phyloP scores from a whole-genome alignment of 257 asterid species.

The Ilex asprella region DNA sequence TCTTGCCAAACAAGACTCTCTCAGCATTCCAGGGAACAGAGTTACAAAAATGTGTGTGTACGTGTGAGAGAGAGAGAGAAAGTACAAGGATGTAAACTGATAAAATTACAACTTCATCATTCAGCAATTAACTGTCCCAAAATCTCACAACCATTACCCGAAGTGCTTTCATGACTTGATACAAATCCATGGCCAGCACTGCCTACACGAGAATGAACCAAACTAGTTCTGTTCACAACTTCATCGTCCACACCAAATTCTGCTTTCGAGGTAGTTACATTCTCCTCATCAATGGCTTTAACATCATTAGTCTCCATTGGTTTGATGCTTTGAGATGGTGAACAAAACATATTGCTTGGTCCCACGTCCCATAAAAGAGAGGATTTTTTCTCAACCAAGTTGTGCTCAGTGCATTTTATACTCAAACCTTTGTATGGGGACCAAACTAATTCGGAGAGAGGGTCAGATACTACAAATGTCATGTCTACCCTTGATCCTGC shows the following conservation, averaged over 20 bases:
- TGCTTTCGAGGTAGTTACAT: constrained; percentile 10
- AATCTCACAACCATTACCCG: constrained; percentile 12
- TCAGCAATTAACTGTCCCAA: background rate
- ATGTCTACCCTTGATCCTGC: constrained; percentile 36
- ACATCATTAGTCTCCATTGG: constrained; percentile 22
- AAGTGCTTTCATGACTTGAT: background rate
- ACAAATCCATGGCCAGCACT: constrained; percentile 5
- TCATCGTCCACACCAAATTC: constrained; percentile 10
- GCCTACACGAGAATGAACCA: constrained; percentile 7
- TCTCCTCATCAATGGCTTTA: constrained; percentile 18
- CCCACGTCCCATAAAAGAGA: constrained; percentile 35
- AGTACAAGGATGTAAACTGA: background rate
- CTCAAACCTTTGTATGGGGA: constrained; percentile 54
- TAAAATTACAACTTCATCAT: background rate
- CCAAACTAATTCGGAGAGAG: constrained; percentile 75
- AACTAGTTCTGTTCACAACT: constrained; percentile 7
- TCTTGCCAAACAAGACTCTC: constrained; percentile 27
- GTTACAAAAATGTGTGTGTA: background rate
- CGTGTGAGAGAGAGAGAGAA: background rate
- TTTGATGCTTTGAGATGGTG: constrained; percentile 24
- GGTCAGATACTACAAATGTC: constrained; percentile 54
- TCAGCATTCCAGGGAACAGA: background rate
- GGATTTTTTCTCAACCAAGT: constrained; percentile 27
- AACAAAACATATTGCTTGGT: constrained; percentile 14
- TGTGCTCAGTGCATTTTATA: constrained; percentile 39